Base-by-base conservation (phyloP, 2,329 filamentous ascomycete species). In the Plenodomus tracheiphilus region DNA sequence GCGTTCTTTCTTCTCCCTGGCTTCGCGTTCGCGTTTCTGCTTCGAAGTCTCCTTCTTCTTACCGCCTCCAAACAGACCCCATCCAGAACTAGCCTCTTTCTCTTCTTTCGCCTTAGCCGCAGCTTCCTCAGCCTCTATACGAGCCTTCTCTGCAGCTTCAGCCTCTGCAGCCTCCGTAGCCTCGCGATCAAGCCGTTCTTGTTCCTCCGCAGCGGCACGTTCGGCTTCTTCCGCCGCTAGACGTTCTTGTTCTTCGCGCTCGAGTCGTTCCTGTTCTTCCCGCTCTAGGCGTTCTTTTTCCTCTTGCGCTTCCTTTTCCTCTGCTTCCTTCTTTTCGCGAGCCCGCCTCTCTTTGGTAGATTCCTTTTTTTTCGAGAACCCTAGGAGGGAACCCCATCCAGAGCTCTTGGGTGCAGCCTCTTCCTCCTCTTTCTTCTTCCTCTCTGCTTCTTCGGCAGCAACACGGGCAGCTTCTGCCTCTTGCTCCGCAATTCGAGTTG, bases 331-430 rank as follows among this genome's bases (percentile, higher is more conserved):
- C 56, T 68, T 68, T 45, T 70, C 66, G 3, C 66, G 61, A 18
- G 61, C 62, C 35, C 46, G 54, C 42, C 60, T 65, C 52, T 74
- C 62, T 56, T 68, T 68, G 44, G 56, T 18, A 9, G 40, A 56
- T 43, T 70, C 67, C 35, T 68, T 73, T 56, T 81, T 78, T 51
- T 62, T 66, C 62, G 69, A 60, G 4, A 57, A 58, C 13, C 59
- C 57, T 53, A 53, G 62, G 17, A 62, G 54, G 28, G 56, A 60
- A 20, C 61, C 66, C 63, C 63, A 66, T 2, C 59, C 61, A 25
- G 56, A 52, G 62, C 67, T 72, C 66, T 72, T 65, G 53, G 54
- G 48, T 17, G 52, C 51, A 41, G 51, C 53, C 7, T 47, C 52
- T 32, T 58, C 53, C 28, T 58, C 50, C 40, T 58, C 60, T 41